These are phyloP conservation scores for Sporothrix schenckii DNA, from an alignment of 2,329 filamentous ascomycete genomes.

Conservation along the genomic window DNA sequence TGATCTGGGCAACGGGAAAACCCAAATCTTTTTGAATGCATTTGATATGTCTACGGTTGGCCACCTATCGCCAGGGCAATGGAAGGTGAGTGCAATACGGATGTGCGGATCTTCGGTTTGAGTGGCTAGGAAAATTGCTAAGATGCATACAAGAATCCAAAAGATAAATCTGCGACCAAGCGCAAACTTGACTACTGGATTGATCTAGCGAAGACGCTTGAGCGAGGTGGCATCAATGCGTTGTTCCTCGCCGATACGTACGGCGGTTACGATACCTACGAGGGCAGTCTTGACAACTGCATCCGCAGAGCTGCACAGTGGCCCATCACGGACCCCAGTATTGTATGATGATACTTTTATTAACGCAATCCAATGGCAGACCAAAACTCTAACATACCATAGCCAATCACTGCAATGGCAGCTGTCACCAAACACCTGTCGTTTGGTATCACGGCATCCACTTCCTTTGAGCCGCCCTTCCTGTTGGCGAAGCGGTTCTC, in stretches of 20 bases:
- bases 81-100: slow-evolving; percentile 22
- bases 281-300: slow-evolving; percentile 61
- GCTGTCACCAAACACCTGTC: slow-evolving; percentile 35
- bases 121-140: not conserved
- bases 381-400: slow-evolving; percentile 6
- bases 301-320: slow-evolving; percentile 65
- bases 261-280: slow-evolving; percentile 65
- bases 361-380: not conserved
- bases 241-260: slow-evolving; percentile 62
- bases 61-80: slow-evolving; percentile 24
- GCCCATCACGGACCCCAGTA: slow-evolving; percentile 66
- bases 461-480: slow-evolving; percentile 33
- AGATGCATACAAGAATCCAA: slow-evolving; percentile 34
- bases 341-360: slow-evolving; percentile 42
- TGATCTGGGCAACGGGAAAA: slow-evolving; percentile 28
- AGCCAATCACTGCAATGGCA: slow-evolving; percentile 36
- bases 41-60: slow-evolving; percentile 30
- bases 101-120: not conserved
- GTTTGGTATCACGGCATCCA: slow-evolving; percentile 35
- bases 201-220: slow-evolving; percentile 32
- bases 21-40: slow-evolving; percentile 27
- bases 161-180: slow-evolving; percentile 30
- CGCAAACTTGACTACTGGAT: slow-evolving; percentile 34
- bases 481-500: slow-evolving; percentile 34
- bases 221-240: slow-evolving; percentile 33